Base-by-base conservation (phyloP, 192 early-diverging fungal species). In the Podila horticola region DNA sequence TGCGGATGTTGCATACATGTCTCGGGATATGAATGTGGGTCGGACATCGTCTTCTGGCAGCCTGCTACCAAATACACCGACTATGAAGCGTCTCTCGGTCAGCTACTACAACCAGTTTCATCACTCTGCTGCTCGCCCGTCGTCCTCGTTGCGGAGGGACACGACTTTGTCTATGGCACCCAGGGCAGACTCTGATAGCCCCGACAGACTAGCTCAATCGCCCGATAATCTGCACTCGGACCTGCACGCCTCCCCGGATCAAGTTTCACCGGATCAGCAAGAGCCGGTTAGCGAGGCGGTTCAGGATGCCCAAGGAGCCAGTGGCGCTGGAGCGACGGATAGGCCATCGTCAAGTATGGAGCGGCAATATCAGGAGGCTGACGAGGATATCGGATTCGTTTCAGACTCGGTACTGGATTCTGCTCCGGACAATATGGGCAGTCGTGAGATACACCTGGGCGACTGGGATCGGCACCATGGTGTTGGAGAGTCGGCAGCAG, bases 1-100 rank as follows among this genome's bases (percentile, higher is more conserved):
- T 28, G 77, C 77, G 10, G 77, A 81, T 55, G 77, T 81, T 7
- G 77, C 77, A 1, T 81, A 81, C 62, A 81, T 81, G 55, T 81
- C 71, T 5, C 51, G 66, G 24, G 77, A 81, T 52, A 81, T 81
- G 77, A 57, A 81, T 59, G 77, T 81, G 13, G 77, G 77, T 3
- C 64, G 75, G 24, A 58, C n/a, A 5, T 58, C 67, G 4, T 51
- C 51, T 15, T 65, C 48, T 19, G n/a, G 52, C 48, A 64, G 66
- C 22, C 73, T 71, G 0, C 64, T 62, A 4, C 60, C 71, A 0
- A 60, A 58, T 9, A 79, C 65, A 24, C 77, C 66, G 17, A 33
- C 33, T 6, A 64, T 65, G 48, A 81, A 57, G n/a, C 55, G 77
- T 1, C 52, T 73, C 3, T 72, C 77, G 0, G 50, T 41, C 9